Percentiles rank a stretch among this genome's conserved stretches.
phyloP scores from a whole-genome alignment of 495 filamentous ascomycete genomes.

The Ascobolus immersus region DNA sequence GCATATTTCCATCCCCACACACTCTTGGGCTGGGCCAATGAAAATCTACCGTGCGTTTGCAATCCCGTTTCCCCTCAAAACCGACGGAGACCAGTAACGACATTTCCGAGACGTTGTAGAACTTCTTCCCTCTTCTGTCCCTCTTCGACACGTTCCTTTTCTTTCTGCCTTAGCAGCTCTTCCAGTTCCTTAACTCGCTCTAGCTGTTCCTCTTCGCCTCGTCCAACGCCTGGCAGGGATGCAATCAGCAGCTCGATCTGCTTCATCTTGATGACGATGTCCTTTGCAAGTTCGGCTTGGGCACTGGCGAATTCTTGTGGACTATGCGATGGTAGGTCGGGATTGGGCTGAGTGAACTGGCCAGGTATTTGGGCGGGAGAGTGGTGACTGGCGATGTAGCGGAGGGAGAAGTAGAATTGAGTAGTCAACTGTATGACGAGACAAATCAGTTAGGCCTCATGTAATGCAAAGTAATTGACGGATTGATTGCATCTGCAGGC shows the following conservation, averaged over 20 bases:
- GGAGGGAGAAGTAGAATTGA: conserved; percentile 66
- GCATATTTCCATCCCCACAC: too few species aligned
- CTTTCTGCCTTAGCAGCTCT: conserved; percentile 42
- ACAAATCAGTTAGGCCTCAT: conserved; percentile 3
- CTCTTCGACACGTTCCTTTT: conserved; percentile 48
- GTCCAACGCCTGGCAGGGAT: conserved; percentile 61
- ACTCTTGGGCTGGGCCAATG: too few species aligned
- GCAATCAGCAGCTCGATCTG: conserved; percentile 78
- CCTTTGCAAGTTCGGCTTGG: conserved; percentile 58
- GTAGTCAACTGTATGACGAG: conserved; percentile 38
- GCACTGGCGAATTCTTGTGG: conserved; percentile 21
- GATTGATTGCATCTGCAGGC: too few species aligned
- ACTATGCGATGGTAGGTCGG: conserved; percentile 14
- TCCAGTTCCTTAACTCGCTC: conserved; percentile 49
- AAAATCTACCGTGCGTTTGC: too few species aligned
- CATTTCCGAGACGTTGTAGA: conserved; percentile 42
- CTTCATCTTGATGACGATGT: conserved; percentile 73
- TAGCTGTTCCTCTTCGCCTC: conserved; percentile 62
- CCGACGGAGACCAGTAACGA: conserved; percentile 33
- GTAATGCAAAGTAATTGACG: too few species aligned
- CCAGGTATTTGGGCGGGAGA: too few species aligned
- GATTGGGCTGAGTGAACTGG: conserved; percentile 33
- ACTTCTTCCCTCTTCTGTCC: conserved; percentile 36
- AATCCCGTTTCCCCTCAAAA: conserved; percentile 16
- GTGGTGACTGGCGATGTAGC: conserved; percentile 63